phyloP scores from a whole-genome alignment of 139 green algal species.

The Tetraselmis chui region DNA sequence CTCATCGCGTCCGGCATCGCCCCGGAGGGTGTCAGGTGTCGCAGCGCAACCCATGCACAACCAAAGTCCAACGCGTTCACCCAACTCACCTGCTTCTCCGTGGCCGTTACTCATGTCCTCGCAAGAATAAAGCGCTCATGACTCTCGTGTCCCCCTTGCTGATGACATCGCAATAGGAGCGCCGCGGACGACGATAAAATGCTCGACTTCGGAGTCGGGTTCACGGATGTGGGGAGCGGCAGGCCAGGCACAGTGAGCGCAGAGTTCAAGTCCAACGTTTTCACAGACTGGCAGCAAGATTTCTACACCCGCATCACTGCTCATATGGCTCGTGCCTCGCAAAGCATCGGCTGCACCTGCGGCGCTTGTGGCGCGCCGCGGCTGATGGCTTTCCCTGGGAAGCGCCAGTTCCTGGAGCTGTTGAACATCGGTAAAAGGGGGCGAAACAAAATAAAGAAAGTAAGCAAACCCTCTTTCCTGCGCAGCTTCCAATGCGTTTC shows the following conservation, averaged over 20 bases:
- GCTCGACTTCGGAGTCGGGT: slow-evolving; percentile 49
- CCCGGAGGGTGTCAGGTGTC: slow-evolving; percentile 15
- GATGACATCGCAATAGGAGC: neutral
- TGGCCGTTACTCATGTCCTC: too few relatives aligned
- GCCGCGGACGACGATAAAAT: slow-evolving; percentile 41
- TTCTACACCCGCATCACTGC: slow-evolving; percentile 45
- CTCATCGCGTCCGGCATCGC: slow-evolving; percentile 56
- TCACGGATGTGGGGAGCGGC: slow-evolving; percentile 57
- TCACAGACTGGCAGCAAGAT: slow-evolving; percentile 32
- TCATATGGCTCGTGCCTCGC: slow-evolving; percentile 28
- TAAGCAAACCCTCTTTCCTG: too few relatives aligned
- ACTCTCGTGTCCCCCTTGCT: slow-evolving; percentile 5
- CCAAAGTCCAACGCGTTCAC: too few relatives aligned
- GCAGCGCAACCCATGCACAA: too few relatives aligned
- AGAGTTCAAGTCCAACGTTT: slow-evolving; percentile 33
- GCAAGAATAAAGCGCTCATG: too few relatives aligned
- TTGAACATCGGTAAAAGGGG: slow-evolving; percentile 32
- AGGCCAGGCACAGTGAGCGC: slow-evolving; percentile 35
- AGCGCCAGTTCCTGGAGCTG: slow-evolving; percentile 60
- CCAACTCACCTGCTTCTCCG: too few relatives aligned
- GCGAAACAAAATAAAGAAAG: slow-evolving; percentile 20
- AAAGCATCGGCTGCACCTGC: slow-evolving; percentile 46
- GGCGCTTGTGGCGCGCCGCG: slow-evolving; percentile 44
- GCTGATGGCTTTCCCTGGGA: slow-evolving; percentile 66
- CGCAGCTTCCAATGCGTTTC: too few relatives aligned